Evolutionary conservation across 2,329 filamentous ascomycete species (phyloP), one percentile per base, ranked within the genome.

Genomic region (Grosmannia huntii): DNA sequence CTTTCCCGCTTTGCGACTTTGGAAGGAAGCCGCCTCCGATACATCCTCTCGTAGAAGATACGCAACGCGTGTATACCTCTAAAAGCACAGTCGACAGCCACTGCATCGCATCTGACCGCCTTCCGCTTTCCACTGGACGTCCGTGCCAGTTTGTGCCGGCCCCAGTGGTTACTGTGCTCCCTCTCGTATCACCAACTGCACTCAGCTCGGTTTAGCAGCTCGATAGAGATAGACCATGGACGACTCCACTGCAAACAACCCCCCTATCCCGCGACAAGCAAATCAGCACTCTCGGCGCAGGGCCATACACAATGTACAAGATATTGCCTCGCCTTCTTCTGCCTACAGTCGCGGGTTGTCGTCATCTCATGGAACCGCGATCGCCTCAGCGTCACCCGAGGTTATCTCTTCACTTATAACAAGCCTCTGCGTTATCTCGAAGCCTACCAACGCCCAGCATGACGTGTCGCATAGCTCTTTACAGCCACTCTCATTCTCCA

Each of bases 381-480:
- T 64, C 7, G 5, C 64, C 4, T 54, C 60, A 16, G 63, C 63
- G 4, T 63, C 64, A 7, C 85, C 86, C 59, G 85, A 88, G 67
- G 80, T 90, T 68, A 89, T 86, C 59, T 84, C 81, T 28, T 81
- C 78, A 57, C 74, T 83, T 57, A 90, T 87, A 71, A 89, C 84
- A 62, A 89, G 79, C 57, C 76, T 86, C 44, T 82, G 82, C 64
- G 82, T 83, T 66, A 88, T 81, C 64, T 86, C 84, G 23, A 78
- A 81, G 54, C 85, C 87, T 25, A 80, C 85, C 58, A 82, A 79
- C 68, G 77, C 80, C 60, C 84, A 88, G 68, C 89, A 90, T 67
- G 86, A 90, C 65, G 77, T 75, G 57, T 71, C 77, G 55, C 72
- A 76, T 25, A 69, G 70, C 61, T 21, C 70, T 73, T 16, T 72